A percentile compares a stretch with the other conserved stretches of the same genome.
These are phyloP conservation scores for Coelastrella sp. DNA, from an alignment of 139 green algal genomes.

Conservation along the genomic window DNA sequence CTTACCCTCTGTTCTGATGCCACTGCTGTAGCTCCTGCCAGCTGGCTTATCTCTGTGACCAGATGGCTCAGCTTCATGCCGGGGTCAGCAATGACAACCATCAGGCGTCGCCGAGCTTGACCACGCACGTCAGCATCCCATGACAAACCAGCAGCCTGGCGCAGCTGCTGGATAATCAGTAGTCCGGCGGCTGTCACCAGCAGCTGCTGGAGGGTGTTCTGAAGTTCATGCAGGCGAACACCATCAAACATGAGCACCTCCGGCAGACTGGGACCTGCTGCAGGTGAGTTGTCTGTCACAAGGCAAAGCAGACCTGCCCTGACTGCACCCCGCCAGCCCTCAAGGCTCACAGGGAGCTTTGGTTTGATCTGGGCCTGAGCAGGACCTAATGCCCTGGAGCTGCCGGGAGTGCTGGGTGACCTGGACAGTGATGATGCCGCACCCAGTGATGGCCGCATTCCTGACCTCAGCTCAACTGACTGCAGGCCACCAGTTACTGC, in stretches of 20 bases:
- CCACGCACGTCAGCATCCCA: constrained; percentile 44
- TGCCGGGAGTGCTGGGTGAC: not conserved
- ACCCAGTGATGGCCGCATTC: constrained; percentile 5
- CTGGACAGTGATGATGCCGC: not conserved
- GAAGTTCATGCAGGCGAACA: constrained; percentile 67
- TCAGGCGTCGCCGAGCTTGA: constrained; percentile 61
- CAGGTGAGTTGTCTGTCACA: constrained; percentile 55
- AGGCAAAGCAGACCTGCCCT: constrained; percentile 72
- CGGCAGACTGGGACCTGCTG: constrained; percentile 61
- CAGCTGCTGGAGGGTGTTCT: constrained; percentile 83
- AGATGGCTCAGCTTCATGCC: constrained; percentile 70
- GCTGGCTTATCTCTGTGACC: constrained; percentile 61
- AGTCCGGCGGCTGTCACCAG: constrained; percentile 75
- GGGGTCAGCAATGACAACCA: constrained; percentile 72
- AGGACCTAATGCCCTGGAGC: not conserved
- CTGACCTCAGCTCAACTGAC: constrained; percentile 21
- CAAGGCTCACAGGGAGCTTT: constrained; percentile 40
- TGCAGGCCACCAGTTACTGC: not conserved
- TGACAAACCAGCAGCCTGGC: not conserved
- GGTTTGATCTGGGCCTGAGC: not conserved
- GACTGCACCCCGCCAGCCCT: constrained; percentile 72
- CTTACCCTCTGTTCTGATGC: constrained; percentile 23
- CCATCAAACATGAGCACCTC: constrained; percentile 76
- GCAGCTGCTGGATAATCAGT: constrained; percentile 68
- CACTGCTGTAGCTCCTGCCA: constrained; percentile 18